Evolutionary conservation across 805 yeast genomes (phyloP).

Genomic region (Zygosaccharomyces bisporus): DNA sequence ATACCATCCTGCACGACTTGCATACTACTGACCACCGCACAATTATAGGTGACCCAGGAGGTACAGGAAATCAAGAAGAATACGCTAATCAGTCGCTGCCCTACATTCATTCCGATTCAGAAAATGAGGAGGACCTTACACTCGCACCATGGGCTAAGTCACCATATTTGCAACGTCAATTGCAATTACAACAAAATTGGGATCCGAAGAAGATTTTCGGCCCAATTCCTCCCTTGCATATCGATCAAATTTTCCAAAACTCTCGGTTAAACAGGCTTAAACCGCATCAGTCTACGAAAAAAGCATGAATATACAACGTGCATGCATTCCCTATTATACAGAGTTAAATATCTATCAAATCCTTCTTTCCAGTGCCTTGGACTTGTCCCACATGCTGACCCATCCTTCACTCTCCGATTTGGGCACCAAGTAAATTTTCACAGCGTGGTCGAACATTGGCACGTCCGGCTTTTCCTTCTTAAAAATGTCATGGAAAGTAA

Average conservation of each 20-base stretch:
- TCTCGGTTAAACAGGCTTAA: constrained; percentile 49
- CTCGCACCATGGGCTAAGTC: constrained; percentile 61
- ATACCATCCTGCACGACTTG: constrained; percentile 22
- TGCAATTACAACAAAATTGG: constrained; percentile 46
- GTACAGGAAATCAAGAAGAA: constrained; percentile 8
- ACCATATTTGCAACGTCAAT: constrained; percentile 47
- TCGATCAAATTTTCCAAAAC: constrained; percentile 61
- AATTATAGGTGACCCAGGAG: constrained; percentile 6
- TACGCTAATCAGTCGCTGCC: constrained; percentile 37
- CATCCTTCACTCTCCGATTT: constrained; percentile 60
- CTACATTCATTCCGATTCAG: constrained; percentile 50
- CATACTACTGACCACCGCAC: constrained; percentile 33
- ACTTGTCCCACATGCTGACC: constrained; percentile 64
- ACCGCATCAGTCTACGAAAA: constrained; percentile 48
- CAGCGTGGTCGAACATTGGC: constrained; percentile 71
- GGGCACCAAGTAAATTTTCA: constrained; percentile 77
- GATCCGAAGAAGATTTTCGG: constrained; percentile 75
- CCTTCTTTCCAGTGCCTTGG: constrained; percentile 51
- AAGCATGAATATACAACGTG: constrained; percentile 3
- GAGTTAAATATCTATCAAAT: neutral
- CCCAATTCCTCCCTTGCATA: constrained; percentile 61
- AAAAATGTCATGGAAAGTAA: constrained; percentile 59
- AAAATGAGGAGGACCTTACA: constrained; percentile 47
- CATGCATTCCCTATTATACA: constrained; percentile 1
- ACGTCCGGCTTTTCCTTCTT: constrained; percentile 58